Evolutionary conservation across 352 stramenopile species (phyloP), one percentile per base, ranked within the genome.

Genomic region (Thraustotheca clavata): DNA sequence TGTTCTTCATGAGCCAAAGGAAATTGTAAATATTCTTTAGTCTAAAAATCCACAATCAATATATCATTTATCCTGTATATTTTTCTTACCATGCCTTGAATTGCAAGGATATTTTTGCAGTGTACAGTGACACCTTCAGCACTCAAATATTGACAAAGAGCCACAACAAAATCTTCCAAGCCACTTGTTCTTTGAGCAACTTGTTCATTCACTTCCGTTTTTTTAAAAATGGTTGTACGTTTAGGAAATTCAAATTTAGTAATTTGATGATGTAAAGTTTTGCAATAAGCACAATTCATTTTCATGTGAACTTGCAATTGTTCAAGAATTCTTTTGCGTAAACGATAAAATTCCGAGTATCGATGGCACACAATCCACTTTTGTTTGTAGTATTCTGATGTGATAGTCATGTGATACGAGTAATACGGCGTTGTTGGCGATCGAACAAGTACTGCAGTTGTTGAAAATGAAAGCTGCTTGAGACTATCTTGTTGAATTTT

Each of bases 291-390:
- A 54, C 84, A 93, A 1, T n/a, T 50, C 22, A 72, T 47, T 59
- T 89, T 89, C 49, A 76, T 77, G 67, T 93, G 84, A 8, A 71
- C 67, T 3, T 73, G 63, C 8, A 93, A 72, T 38, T 76, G 74
- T 14, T 77, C 72, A 5, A 93, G 70, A 24, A 93, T 38, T 11
- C 73, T 73, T 69, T 93, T 93, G 54, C 84, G 84, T 20, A 93
- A 69, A 4, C 84, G 80, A 59, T 93, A 83, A 66, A 93, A 87
- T 68, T 93, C 84, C 22, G 84, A 93, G 70, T 89, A 93, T 43
- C 84, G 82, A 69, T 93, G 90, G 76, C 84, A 93, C 12, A 89
- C 84, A 62, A 93, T 77, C 84, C 84, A 93, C 66, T 89, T 88
- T 63, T 93, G 84, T 66, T 91, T 89, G 80, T 93, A 93, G 67